Percentiles rank a stretch among this genome's conserved stretches.
phyloP scores from a whole-genome alignment of 371 early-diverging fungal species.

The Apophysomyces elegans region DNA sequence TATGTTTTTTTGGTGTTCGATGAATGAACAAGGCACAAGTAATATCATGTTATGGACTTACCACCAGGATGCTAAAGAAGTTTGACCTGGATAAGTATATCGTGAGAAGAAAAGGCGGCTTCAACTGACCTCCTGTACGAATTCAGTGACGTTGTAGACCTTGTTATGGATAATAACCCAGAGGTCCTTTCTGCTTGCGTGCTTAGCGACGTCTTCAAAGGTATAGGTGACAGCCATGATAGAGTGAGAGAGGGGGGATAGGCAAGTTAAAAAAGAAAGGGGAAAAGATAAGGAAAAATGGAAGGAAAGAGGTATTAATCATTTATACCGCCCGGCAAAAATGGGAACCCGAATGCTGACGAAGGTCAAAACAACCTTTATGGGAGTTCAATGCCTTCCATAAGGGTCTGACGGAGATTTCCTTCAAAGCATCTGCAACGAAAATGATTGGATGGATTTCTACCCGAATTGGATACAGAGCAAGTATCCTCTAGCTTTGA shows the following conservation, averaged over 20 bases:
- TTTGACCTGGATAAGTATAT: not conserved
- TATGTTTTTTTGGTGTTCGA: not conserved
- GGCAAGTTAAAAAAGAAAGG: conserved; percentile 10
- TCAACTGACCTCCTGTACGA: conserved; percentile 68
- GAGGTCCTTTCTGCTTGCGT: conserved; percentile 60
- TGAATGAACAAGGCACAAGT: not conserved
- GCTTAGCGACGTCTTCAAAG: conserved; percentile 60
- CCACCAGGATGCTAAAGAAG: conserved; percentile 51
- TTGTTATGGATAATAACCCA: conserved; percentile 81
- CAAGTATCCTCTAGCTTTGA: too few relatives aligned
- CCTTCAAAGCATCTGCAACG: too few relatives aligned
- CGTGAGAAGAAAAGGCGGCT: not conserved
- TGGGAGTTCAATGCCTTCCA: too few relatives aligned
- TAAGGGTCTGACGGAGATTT: too few relatives aligned
- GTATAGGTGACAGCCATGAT: conserved; percentile 41
- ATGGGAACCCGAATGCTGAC: too few relatives aligned
- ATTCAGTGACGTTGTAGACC: conserved; percentile 85
- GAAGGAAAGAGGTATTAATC: not conserved
- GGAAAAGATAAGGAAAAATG: not conserved
- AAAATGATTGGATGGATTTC: too few relatives aligned
- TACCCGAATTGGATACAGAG: too few relatives aligned
- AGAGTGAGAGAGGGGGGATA: conserved; percentile 13
- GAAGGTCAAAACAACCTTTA: too few relatives aligned
- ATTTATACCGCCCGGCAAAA: too few relatives aligned
- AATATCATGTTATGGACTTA: conserved; percentile 20